Evolutionary conservation across 139 green algal genomes (phyloP).

Genomic region (Chlorella sp.): DNA sequence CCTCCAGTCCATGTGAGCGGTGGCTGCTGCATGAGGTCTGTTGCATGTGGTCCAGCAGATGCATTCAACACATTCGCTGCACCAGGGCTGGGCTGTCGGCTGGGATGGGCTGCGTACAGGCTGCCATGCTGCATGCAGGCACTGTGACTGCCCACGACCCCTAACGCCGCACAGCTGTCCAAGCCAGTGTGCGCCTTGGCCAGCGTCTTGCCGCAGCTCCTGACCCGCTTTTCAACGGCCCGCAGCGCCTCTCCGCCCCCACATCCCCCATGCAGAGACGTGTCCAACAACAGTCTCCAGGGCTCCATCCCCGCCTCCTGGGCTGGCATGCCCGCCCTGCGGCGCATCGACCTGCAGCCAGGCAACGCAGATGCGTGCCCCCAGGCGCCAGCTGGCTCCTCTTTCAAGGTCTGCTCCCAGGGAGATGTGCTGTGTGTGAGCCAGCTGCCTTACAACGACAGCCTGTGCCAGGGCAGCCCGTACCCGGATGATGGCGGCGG

Average conservation of each 20-base stretch:
- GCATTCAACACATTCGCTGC: too few relatives aligned
- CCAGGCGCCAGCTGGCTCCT: neutral
- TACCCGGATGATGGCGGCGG: neutral
- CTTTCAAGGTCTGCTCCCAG: neutral
- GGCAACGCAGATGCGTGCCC: neutral
- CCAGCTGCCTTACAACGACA: neutral
- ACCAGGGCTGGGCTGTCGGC: too few relatives aligned
- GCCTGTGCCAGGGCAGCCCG: too few relatives aligned
- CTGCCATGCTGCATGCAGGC: neutral
- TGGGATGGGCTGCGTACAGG: neutral
- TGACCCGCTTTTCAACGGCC: neutral
- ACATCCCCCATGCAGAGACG: neutral
- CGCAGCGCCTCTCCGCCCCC: neutral
- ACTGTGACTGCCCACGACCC: neutral
- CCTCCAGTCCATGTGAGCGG: neutral
- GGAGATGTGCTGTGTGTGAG: neutral
- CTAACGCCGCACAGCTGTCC: neutral
- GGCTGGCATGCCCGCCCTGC: neutral
- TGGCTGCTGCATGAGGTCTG: too few relatives aligned
- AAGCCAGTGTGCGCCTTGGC: neutral
- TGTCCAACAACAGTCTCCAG: neutral
- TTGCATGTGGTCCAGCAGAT: too few relatives aligned
- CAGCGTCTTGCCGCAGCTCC: neutral
- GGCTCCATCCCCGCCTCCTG: conserved; percentile 4
- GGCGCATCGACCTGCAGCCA: neutral